Conservation (phyloP, 73 alveolate genomes). For the Paramecium caudatum region DNA sequence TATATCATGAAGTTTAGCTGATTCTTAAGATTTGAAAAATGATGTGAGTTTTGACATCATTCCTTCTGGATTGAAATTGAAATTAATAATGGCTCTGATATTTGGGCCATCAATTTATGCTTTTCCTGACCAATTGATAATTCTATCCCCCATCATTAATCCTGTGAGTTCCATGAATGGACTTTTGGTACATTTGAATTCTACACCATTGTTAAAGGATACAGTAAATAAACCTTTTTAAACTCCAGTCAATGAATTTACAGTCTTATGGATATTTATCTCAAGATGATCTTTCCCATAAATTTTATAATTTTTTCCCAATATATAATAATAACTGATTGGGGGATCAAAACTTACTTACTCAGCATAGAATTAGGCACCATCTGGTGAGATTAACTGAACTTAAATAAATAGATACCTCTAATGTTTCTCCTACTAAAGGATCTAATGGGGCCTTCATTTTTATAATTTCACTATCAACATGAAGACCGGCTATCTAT, state of each 20-base stretch:
- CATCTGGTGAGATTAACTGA: slow-evolving; percentile 26
- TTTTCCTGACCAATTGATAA: slow-evolving; percentile 14
- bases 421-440: slow-evolving; percentile 23
- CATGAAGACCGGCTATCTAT: slow-evolving; percentile 17
- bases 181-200: background rate
- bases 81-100: background rate
- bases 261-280: slow-evolving; percentile 8
- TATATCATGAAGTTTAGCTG: slow-evolving; percentile 18
- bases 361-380: slow-evolving; percentile 50
- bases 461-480: background rate
- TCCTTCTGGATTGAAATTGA: slow-evolving; percentile 56
- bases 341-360: slow-evolving; percentile 38
- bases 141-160: slow-evolving; percentile 45
- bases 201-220: background rate
- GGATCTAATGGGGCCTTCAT: slow-evolving; percentile 55
- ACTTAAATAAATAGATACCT: background rate
- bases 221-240: background rate
- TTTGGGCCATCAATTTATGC: slow-evolving; percentile 18
- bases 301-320: slow-evolving; percentile 49
- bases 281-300: slow-evolving; percentile 20
- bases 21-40: background rate
- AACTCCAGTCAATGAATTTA: slow-evolving; percentile 28
- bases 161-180: slow-evolving; percentile 45
- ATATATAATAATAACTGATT: slow-evolving; percentile 30
- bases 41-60: slow-evolving; percentile 45